These are phyloP conservation scores for Eragrostis nindensis DNA, from an alignment of 176 grass and related monocot genomes.

Conservation along the genomic window DNA sequence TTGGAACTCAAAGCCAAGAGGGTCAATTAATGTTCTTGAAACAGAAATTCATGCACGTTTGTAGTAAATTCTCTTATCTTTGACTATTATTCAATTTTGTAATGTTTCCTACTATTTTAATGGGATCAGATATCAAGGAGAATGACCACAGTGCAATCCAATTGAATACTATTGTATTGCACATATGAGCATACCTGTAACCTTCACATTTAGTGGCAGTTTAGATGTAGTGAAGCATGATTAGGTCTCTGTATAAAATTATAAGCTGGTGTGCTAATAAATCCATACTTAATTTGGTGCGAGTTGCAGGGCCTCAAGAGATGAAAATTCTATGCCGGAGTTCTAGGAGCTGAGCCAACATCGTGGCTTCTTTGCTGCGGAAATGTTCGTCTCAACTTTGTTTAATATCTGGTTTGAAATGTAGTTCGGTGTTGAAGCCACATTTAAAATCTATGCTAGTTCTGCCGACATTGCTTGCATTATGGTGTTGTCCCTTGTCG, in stretches of 20 bases:
- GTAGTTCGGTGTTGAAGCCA: neutral
- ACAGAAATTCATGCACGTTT: neutral
- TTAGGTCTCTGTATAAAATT: neutral
- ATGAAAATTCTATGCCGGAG: constrained; percentile 1
- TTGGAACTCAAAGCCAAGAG: constrained; percentile 10
- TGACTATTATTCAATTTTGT: neutral
- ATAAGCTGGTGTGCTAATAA: constrained; percentile 16
- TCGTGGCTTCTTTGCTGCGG: neutral
- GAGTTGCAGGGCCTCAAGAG: constrained; percentile 34
- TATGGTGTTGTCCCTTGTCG: neutral
- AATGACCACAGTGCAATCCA: constrained; percentile 5
- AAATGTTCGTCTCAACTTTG: constrained; percentile 18
- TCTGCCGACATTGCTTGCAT: neutral
- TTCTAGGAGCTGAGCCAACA: neutral
- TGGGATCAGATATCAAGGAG: constrained; percentile 8
- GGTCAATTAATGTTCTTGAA: neutral
- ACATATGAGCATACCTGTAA: neutral
- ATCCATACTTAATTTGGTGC: constrained; percentile 11
- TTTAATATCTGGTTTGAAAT: constrained; percentile 31
- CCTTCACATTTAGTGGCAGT: neutral
- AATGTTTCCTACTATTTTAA: constrained; percentile 12
- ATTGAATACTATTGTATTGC: neutral
- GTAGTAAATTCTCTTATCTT: neutral
- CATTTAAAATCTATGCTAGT: constrained; percentile 13
- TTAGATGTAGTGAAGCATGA: neutral